Evolutionary conservation across 305 asterid genomes (phyloP).

Genomic region (Fraxinus platypoda): DNA sequence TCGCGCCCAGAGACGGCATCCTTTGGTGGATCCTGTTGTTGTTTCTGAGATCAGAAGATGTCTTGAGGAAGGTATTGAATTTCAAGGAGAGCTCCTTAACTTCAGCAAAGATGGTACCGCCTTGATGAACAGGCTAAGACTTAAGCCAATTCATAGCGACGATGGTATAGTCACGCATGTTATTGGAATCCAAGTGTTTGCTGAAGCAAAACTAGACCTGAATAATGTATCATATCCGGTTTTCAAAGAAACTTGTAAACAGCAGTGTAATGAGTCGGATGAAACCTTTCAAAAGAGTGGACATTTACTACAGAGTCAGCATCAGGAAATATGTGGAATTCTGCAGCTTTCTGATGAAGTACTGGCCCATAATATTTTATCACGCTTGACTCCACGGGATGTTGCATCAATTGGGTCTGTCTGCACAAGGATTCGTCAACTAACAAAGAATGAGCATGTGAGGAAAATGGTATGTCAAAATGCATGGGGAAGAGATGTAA

Average conservation of each 20-base stretch:
- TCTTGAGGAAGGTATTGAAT: conserved; percentile 74
- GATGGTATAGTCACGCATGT: conserved; percentile 86
- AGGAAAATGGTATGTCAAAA: conserved; percentile 93
- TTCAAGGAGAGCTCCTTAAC: conserved; percentile 92
- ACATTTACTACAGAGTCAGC: conserved; percentile 29
- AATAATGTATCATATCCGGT: conserved; percentile 82
- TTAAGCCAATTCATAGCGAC: conserved; percentile 70
- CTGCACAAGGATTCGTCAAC: conserved; percentile 72
- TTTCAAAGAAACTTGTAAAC: conserved; percentile 62
- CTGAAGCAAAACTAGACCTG: conserved; percentile 76
- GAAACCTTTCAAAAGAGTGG: conserved; percentile 46
- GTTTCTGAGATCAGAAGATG: conserved; percentile 91
- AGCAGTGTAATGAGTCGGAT: conserved; percentile 32
- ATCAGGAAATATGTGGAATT: conserved; percentile 52
- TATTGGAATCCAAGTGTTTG: conserved; percentile 77
- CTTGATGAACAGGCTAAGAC: conserved; percentile 70
- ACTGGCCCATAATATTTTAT: conserved; percentile 79
- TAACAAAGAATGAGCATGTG: conserved; percentile 80
- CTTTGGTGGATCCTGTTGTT: conserved; percentile 86
- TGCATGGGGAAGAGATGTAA: conserved; percentile 94
- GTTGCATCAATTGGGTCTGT: conserved; percentile 95
- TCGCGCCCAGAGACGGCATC: conserved; percentile 85
- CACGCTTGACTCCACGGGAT: conserved; percentile 85
- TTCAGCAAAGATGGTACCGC: conserved; percentile 93
- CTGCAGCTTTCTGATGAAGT: conserved; percentile 94